These are phyloP conservation scores for Perkinsus olseni DNA, from an alignment of 169 alveolate genomes.

Conservation along the genomic window DNA sequence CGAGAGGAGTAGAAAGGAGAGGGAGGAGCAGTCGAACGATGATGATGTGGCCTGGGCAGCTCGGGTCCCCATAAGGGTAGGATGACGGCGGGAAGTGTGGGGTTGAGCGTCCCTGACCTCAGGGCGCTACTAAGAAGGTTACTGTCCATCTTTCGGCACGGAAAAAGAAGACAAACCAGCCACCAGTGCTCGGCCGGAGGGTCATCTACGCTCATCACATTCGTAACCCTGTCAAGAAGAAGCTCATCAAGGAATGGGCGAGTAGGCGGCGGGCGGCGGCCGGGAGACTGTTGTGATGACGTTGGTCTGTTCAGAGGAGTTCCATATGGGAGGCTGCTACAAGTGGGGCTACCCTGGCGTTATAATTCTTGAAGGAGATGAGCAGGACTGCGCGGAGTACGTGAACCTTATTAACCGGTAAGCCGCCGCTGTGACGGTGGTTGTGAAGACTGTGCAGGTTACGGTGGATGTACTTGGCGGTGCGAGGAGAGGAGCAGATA, in stretches of 20 bases:
- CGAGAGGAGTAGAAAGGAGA: background rate
- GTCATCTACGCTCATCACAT: conserved; percentile 29
- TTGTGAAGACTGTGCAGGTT: conserved; percentile 19
- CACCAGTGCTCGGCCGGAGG: background rate
- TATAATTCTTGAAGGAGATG: conserved; percentile 30
- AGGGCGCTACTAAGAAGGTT: background rate
- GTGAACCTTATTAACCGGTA: background rate
- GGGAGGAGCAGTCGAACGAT: background rate
- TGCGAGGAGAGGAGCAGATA: conserved; percentile 16
- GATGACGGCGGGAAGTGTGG: background rate
- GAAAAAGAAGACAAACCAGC: background rate
- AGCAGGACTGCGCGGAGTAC: conserved; percentile 25
- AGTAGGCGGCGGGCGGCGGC: background rate
- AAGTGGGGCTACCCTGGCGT: conserved; percentile 36
- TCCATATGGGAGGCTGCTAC: conserved; percentile 31
- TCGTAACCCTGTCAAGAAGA: conserved; percentile 23
- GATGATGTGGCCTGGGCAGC: background rate
- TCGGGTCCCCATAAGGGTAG: background rate
- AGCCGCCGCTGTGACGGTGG: background rate
- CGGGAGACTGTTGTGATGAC: background rate
- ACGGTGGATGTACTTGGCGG: conserved; percentile 32
- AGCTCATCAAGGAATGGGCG: conserved; percentile 34
- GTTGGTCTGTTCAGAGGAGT: conserved; percentile 1
- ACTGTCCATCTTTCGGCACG: background rate
- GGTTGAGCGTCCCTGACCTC: background rate